phyloP scores from a whole-genome alignment of 495 filamentous ascomycete species.

The Penicillium verhagenii region DNA sequence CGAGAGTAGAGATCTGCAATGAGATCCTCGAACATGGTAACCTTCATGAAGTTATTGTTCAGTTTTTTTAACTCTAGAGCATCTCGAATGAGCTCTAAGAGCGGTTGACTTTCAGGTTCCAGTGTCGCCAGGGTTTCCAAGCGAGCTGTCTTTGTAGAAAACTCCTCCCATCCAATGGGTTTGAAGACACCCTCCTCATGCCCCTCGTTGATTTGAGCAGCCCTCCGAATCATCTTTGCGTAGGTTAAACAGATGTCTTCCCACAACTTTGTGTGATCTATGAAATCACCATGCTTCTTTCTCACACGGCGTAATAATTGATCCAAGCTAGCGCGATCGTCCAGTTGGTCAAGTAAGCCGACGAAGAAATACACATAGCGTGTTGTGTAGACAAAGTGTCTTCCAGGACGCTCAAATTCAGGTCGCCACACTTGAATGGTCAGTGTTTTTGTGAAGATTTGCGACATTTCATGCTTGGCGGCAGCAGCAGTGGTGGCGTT shows the following conservation, averaged over 20 bases:
- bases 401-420: slow-evolving; percentile 82
- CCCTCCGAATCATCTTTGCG: slow-evolving; percentile 65
- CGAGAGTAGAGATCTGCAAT: slow-evolving; percentile 82
- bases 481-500: slow-evolving; percentile 51
- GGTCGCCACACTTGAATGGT: slow-evolving; percentile 95
- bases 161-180: slow-evolving; percentile 75
- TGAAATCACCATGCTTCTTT: slow-evolving; percentile 79
- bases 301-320: slow-evolving; percentile 76
- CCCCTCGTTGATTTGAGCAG: slow-evolving; percentile 61
- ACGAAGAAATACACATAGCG: slow-evolving; percentile 85
- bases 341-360: slow-evolving; percentile 66
- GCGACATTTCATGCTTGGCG: slow-evolving; percentile 74
- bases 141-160: slow-evolving; percentile 58
- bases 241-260: slow-evolving; percentile 73
- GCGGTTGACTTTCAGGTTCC: slow-evolving; percentile 32
- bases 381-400: slow-evolving; percentile 92
- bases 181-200: slow-evolving; percentile 80
- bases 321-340: slow-evolving; percentile 78
- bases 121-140: slow-evolving; percentile 53
- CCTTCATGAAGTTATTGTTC: slow-evolving; percentile 82
- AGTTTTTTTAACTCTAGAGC: slow-evolving; percentile 86
- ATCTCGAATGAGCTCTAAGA: slow-evolving; percentile 77
- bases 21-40: slow-evolving; percentile 81
- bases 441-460: slow-evolving; percentile 95
- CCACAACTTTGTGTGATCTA: slow-evolving; percentile 84